phyloP scores from a whole-genome alignment of 768 basidiomycete genomes.

The Auricularia auricula-judae region DNA sequence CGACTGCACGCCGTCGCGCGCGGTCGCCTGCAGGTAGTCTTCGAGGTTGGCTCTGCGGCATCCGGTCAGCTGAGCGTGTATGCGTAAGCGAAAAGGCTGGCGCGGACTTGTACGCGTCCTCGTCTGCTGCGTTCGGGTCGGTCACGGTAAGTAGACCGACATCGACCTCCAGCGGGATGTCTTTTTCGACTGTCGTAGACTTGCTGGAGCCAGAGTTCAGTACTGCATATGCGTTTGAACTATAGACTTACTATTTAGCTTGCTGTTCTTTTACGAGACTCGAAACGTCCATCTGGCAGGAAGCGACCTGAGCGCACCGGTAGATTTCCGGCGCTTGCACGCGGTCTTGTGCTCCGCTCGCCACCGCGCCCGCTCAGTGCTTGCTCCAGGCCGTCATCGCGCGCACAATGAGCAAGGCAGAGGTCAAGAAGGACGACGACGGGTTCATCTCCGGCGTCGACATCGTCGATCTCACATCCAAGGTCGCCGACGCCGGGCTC shows the following conservation, averaged over 20 bases:
- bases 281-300: constrained; percentile 62
- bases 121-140: constrained; percentile 80
- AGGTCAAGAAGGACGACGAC: background rate
- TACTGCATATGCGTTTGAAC: background rate
- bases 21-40: constrained; percentile 64
- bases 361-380: background rate
- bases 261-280: constrained; percentile 64
- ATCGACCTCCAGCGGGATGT: constrained; percentile 71
- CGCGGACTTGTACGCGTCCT: constrained; percentile 68
- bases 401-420: background rate
- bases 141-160: constrained; percentile 74
- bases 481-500: background rate
- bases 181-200: constrained; percentile 62
- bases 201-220: constrained; percentile 33
- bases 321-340: background rate
- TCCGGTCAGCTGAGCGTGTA: background rate
- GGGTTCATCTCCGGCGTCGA: background rate
- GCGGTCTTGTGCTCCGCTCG: background rate
- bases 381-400: background rate
- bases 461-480: background rate
- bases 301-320: background rate
- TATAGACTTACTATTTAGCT: constrained; percentile 51
- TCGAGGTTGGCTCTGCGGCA: constrained; percentile 52
- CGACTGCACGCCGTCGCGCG: constrained; percentile 72
- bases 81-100: background rate